Evolutionary conservation across 495 filamentous ascomycete species (phyloP).

Genomic region (Lophiotrema nucula): DNA sequence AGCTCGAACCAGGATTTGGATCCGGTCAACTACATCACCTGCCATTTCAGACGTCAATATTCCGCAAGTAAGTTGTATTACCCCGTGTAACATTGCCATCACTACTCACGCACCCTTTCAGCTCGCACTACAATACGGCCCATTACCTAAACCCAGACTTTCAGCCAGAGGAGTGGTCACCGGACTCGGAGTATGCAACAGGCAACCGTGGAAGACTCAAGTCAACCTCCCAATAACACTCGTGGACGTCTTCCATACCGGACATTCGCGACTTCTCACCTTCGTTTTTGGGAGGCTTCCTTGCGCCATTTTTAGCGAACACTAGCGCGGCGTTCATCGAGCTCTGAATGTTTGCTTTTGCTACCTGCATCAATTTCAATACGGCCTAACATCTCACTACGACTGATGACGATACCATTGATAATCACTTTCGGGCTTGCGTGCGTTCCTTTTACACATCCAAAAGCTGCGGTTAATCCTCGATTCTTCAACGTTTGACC

Average conservation of each 20-base stretch:
- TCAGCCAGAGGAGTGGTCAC: conserved; percentile 44
- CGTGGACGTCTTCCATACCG: background rate
- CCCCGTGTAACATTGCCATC: too few relatives aligned
- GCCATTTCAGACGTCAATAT: conserved; percentile 41
- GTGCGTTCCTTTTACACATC: conserved; percentile 17
- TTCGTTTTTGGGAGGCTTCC: conserved; percentile 23
- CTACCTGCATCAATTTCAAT: conserved; percentile 25
- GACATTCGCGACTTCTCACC: background rate
- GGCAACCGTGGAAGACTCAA: conserved; percentile 27
- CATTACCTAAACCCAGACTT: conserved; percentile 46
- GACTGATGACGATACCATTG: conserved; percentile 31
- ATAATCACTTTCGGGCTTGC: conserved; percentile 26
- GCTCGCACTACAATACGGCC: conserved; percentile 45
- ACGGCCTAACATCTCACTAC: conserved; percentile 27
- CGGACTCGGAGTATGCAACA: conserved; percentile 41
- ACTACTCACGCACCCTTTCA: conserved; percentile 5
- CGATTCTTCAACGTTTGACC: background rate
- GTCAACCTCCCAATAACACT: conserved; percentile 32
- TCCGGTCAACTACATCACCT: conserved; percentile 27
- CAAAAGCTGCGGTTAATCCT: conserved; percentile 9
- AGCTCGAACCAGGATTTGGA: conserved; percentile 35
- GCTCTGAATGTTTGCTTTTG: conserved; percentile 22
- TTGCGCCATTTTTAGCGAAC: conserved; percentile 31
- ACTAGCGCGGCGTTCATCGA: conserved; percentile 34
- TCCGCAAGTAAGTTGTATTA: conserved; percentile 40